phyloP scores from a whole-genome alignment of 208 protist species.

The Acanthamoeba triangularis region DNA sequence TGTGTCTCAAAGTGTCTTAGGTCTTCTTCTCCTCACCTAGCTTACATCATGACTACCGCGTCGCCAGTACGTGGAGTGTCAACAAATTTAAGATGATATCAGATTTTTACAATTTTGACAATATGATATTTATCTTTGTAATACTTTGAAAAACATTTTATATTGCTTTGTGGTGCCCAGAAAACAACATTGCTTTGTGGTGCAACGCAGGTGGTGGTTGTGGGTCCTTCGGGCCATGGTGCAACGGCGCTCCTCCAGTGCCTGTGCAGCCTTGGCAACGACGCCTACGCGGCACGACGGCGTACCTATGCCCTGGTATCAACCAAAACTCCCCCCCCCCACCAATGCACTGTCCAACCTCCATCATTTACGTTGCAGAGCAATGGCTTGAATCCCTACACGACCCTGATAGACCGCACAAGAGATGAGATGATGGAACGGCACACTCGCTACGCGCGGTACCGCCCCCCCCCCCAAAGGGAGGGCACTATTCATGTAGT shows the following conservation, averaged over 20 bases:
- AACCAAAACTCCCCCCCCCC: background rate
- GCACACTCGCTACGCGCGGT: background rate
- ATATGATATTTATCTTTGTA: too few relatives aligned
- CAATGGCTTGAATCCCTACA: background rate
- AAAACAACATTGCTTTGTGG: too few relatives aligned
- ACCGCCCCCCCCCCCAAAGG: background rate
- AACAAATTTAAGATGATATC: too few relatives aligned
- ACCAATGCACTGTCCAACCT: too few relatives aligned
- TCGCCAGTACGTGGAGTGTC: too few relatives aligned
- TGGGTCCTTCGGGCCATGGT: background rate
- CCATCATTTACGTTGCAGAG: background rate
- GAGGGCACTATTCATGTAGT: background rate
- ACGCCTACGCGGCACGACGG: background rate
- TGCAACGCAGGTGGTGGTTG: background rate
- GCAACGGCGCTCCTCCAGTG: background rate
- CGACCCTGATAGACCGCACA: background rate
- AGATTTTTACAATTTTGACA: too few relatives aligned
- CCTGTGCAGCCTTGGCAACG: background rate
- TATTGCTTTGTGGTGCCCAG: too few relatives aligned
- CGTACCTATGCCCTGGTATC: too few relatives aligned
- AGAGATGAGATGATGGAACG: background rate
- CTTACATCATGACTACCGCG: too few relatives aligned
- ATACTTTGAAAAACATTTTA: too few relatives aligned
- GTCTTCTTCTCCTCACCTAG: too few relatives aligned
- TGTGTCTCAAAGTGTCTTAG: too few relatives aligned